Evolutionary conservation across 1,284 basidiomycete species (phyloP).

Genomic region (Melampsora medusae): DNA sequence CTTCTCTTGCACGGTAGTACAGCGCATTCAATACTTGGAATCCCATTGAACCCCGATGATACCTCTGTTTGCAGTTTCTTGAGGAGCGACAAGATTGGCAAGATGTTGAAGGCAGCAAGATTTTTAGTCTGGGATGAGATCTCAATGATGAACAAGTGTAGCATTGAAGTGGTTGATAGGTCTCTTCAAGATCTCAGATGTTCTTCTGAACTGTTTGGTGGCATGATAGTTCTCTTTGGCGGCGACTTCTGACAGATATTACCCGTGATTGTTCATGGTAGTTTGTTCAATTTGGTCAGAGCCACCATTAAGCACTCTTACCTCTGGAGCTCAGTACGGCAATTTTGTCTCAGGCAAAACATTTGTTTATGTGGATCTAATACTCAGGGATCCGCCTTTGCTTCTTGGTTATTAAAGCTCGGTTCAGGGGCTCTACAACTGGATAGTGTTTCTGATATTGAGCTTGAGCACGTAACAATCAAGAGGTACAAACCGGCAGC

Average conservation of each 20-base stretch:
- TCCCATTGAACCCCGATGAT: background rate
- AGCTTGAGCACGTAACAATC: too few species aligned
- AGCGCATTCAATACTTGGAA: background rate
- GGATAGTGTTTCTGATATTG: too few species aligned
- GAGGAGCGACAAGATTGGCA: background rate
- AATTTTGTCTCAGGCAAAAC: too few species aligned
- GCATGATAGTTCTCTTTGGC: background rate
- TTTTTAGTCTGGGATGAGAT: slow-evolving; percentile 13
- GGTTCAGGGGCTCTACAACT: too few species aligned
- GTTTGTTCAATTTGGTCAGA: too few species aligned
- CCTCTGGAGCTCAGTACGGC: too few species aligned
- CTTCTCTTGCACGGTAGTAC: background rate
- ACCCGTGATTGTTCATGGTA: too few species aligned
- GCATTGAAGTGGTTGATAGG: background rate
- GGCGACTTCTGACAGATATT: background rate
- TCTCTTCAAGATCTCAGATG: background rate
- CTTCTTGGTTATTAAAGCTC: too few species aligned
- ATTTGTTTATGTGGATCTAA: too few species aligned
- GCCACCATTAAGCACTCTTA: too few species aligned
- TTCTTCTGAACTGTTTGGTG: background rate
- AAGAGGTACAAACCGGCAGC: too few species aligned
- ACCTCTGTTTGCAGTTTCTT: background rate
- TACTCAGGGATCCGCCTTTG: too few species aligned
- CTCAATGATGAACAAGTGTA: background rate
- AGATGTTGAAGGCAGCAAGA: background rate